These are phyloP conservation scores for Cicer yamashitae DNA, from an alignment of 306 rosid species.

Conservation along the genomic window DNA sequence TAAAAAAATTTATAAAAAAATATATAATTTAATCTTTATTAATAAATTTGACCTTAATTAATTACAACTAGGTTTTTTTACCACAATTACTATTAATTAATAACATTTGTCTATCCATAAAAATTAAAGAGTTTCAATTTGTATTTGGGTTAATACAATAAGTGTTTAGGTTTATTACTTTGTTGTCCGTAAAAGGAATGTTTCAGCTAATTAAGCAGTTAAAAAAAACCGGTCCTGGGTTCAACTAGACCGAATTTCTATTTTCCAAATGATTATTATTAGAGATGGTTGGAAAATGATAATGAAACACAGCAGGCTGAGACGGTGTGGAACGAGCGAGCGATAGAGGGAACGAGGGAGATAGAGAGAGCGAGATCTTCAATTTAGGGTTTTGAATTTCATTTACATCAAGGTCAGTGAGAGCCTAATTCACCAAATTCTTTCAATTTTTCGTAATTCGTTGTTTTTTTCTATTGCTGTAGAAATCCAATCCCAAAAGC, in stretches of 20 bases:
- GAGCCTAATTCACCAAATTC: slow-evolving; percentile 48
- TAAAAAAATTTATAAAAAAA: too few relatives aligned
- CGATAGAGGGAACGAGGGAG: slow-evolving; percentile 44
- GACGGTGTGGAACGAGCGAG: slow-evolving; percentile 42
- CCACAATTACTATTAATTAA: too few relatives aligned
- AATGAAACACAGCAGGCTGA: background rate
- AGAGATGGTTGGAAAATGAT: slow-evolving; percentile 13
- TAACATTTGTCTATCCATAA: too few relatives aligned
- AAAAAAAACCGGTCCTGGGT: too few relatives aligned
- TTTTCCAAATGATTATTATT: background rate
- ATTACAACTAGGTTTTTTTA: too few relatives aligned
- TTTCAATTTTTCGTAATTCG: slow-evolving; percentile 38
- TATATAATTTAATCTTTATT: too few relatives aligned
- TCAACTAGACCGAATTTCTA: background rate
- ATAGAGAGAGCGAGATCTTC: slow-evolving; percentile 52
- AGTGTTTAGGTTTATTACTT: too few relatives aligned
- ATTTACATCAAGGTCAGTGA: slow-evolving; percentile 77
- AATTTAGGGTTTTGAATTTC: slow-evolving; percentile 58
- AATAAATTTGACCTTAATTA: too few relatives aligned
- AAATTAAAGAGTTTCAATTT: too few relatives aligned
- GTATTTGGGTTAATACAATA: too few relatives aligned
- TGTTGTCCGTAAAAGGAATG: too few relatives aligned
- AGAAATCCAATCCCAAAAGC: slow-evolving; percentile 44
- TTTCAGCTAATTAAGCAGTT: too few relatives aligned
- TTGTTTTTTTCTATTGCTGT: slow-evolving; percentile 38